These are phyloP conservation scores for Leucocoprinus birnbaumii DNA, from an alignment of 768 basidiomycete genomes.

Conservation along the genomic window DNA sequence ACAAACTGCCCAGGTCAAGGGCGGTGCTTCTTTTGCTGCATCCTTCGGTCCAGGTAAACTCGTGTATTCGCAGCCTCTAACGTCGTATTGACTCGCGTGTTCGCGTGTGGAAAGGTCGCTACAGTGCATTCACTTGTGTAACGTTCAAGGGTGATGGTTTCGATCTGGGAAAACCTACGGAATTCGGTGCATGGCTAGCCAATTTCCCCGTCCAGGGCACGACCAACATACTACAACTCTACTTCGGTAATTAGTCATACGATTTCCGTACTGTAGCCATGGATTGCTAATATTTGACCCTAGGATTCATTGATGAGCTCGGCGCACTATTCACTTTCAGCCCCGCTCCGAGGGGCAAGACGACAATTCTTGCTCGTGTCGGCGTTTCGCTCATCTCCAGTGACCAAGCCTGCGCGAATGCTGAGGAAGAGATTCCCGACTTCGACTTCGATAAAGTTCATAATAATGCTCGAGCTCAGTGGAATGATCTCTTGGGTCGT, in stretches of 20 bases:
- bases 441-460: slow-evolving; percentile 53
- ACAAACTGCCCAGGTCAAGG: slow-evolving; percentile 45
- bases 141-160: slow-evolving; percentile 57
- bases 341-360: slow-evolving; percentile 34
- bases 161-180: slow-evolving; percentile 40
- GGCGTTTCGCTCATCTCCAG: slow-evolving; percentile 65
- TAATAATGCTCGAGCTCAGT: slow-evolving; percentile 38
- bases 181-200: slow-evolving; percentile 54
- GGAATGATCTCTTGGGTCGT: slow-evolving; percentile 57
- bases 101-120: slow-evolving; percentile 33
- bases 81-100: neutral
- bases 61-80: neutral
- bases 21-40: slow-evolving; percentile 45
- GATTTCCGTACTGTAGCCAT: neutral
- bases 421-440: slow-evolving; percentile 56
- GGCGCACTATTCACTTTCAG: slow-evolving; percentile 53
- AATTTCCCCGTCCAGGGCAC: slow-evolving; percentile 45
- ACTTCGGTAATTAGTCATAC: slow-evolving; percentile 34
- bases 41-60: slow-evolving; percentile 52
- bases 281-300: neutral
- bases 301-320: slow-evolving; percentile 47
- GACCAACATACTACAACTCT: slow-evolving; percentile 44
- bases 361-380: slow-evolving; percentile 53
- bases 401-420: slow-evolving; percentile 58
- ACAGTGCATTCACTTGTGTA: slow-evolving; percentile 56